Base-by-base conservation (phyloP, 129 eudicot genomes). In the Chrysanthemum makinoi region DNA sequence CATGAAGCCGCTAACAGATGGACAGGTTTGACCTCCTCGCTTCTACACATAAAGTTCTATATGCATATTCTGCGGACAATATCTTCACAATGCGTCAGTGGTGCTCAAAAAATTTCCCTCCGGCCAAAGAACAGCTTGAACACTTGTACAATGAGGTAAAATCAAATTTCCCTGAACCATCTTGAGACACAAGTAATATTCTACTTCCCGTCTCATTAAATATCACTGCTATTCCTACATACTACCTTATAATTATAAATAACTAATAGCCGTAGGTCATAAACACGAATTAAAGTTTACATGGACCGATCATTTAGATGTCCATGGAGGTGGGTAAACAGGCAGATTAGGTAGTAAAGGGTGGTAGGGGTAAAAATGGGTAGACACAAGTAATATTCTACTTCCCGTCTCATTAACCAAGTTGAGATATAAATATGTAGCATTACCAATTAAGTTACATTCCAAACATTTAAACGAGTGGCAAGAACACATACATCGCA, bases 81-180 rank as follows among this genome's bases (percentile, higher is more conserved):
- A 82, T 89, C 48, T 87, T 94, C 84, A 94, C 96, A 62, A 74
- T 89, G 85, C 84, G 81, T 17, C 96, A 94, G 70, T 94, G 98
- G 98, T 89, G 98, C 56, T 78, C 95, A 74, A 94, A 87, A 56
- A 94, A 94, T 84, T 89, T 89, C 66, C 98, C 98, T 33, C 96
- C 86, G 86, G 98, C 96, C 66, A 94, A 82, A 82, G 96, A 94
- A 65, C 95, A 89, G 79, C 96, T 94, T 71, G 98, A 94, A 44
- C 89, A 84, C 74, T 66, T 94, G 85, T 94, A 85, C 85, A 71
- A 82, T 70, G 98, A 89, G 96, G 96, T 89, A 89, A 51, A 19
- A 52, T 17, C 5, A 48, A 19, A 4, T 76, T 62, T 66, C 44
- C 15, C 44, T 52, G 26, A 28, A 5, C 47, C 15, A 65, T 35